Evolutionary conservation across 345 rosid species (phyloP).

Genomic region (Acer saccharum): DNA sequence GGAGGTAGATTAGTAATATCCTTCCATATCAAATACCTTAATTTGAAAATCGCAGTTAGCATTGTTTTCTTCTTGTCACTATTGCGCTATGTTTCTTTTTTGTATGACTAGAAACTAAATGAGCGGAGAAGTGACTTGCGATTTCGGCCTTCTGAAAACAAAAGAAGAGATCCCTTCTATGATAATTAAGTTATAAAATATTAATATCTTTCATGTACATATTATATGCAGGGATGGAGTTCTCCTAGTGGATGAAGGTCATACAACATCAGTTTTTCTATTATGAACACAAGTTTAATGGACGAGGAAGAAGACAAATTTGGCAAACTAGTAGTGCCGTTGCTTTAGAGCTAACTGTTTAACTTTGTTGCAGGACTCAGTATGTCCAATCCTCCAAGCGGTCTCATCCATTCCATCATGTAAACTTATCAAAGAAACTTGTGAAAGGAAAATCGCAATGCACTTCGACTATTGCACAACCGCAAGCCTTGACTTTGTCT

Average conservation of each 20-base stretch:
- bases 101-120: slow-evolving; percentile 51
- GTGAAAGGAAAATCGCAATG: slow-evolving; percentile 82
- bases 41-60: slow-evolving; percentile 10
- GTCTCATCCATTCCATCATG: slow-evolving; percentile 84
- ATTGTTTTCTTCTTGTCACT: slow-evolving; percentile 14
- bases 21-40: slow-evolving; percentile 18
- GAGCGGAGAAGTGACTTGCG: slow-evolving; percentile 64
- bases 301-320: slow-evolving; percentile 91
- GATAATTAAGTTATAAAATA: slow-evolving; percentile 55
- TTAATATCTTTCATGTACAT: slow-evolving; percentile 86
- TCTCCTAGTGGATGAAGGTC: slow-evolving; percentile 88
- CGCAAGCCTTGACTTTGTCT: slow-evolving; percentile 73
- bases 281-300: slow-evolving; percentile 94
- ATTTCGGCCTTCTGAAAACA: slow-evolving; percentile 71
- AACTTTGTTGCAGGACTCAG: slow-evolving; percentile 98
- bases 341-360: slow-evolving; percentile 69
- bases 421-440: slow-evolving; percentile 84
- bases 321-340: slow-evolving; percentile 58
- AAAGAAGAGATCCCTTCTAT: slow-evolving; percentile 63
- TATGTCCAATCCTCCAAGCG: slow-evolving; percentile 79
- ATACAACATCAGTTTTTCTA: slow-evolving; percentile 77
- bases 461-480: slow-evolving; percentile 95
- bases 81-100: slow-evolving; percentile 40
- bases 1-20: slow-evolving; percentile 62
- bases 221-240: slow-evolving; percentile 99